Evolutionary conservation across 495 filamentous ascomycete species (phyloP).

Genomic region (Tuber brumale): DNA sequence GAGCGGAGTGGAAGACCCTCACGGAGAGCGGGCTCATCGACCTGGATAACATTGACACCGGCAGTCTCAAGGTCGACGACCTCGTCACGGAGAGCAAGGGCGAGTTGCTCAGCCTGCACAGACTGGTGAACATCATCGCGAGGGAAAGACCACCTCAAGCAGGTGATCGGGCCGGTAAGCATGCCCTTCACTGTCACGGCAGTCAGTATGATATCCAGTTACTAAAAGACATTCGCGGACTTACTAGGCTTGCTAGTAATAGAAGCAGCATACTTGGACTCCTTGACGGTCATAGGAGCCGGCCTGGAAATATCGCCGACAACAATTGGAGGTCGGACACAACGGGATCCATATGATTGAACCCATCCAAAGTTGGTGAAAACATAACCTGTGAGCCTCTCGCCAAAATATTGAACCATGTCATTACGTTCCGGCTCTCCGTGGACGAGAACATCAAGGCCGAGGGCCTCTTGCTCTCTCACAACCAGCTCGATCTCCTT

Average conservation of each 20-base stretch:
- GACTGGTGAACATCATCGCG: slow-evolving; percentile 99
- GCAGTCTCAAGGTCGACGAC: slow-evolving; percentile 94
- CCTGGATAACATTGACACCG: slow-evolving; percentile 95
- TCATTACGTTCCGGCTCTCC: slow-evolving; percentile 99
- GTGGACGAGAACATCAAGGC: slow-evolving; percentile 92
- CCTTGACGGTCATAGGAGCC: slow-evolving; percentile 97
- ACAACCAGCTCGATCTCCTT: slow-evolving; percentile 90
- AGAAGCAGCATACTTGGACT: slow-evolving; percentile 95
- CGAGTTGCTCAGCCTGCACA: slow-evolving; percentile 95
- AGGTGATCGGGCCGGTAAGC: slow-evolving; percentile 98
- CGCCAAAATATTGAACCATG: slow-evolving; percentile 99
- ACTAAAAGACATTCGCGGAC: slow-evolving; percentile 44
- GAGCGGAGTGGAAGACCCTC: slow-evolving; percentile 95
- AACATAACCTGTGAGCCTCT: slow-evolving; percentile 90
- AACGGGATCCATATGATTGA: slow-evolving; percentile 94
- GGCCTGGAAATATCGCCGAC: slow-evolving; percentile 97
- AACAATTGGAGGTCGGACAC: slow-evolving; percentile 94
- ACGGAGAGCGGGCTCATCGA: slow-evolving; percentile 97
- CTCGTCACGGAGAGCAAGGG: slow-evolving; percentile 95
- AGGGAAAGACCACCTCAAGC: slow-evolving; percentile 98
- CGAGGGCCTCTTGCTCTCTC: slow-evolving; percentile 95
- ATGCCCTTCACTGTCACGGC: slow-evolving; percentile 66
- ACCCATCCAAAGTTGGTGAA: slow-evolving; percentile 99
- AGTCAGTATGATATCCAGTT: neutral
- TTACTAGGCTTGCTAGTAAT: slow-evolving; percentile 85